A percentile compares a stretch with the other conserved stretches of the same genome.
Conservation (phyloP, 2,329 filamentous ascomycete genomes). For the Bipolaris cookei region DNA sequence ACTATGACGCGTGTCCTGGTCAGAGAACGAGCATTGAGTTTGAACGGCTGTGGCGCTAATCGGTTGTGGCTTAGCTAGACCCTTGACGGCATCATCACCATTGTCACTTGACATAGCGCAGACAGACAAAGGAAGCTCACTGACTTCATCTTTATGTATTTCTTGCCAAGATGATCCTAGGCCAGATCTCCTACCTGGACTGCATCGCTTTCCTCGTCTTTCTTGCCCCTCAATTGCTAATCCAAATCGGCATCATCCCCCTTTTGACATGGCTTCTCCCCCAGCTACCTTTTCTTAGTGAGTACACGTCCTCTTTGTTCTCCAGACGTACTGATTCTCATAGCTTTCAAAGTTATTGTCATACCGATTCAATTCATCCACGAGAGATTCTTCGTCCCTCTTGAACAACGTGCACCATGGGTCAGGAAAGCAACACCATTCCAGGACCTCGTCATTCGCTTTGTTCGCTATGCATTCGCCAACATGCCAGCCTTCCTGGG, state of each 20-base stretch:
- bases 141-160: not conserved
- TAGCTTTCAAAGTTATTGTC: slow-evolving; percentile 57
- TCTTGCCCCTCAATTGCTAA: slow-evolving; percentile 72
- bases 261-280: slow-evolving; percentile 64
- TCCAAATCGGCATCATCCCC: slow-evolving; percentile 68
- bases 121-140: not conserved
- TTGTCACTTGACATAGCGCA: slow-evolving; percentile 5
- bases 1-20: slow-evolving; percentile 1
- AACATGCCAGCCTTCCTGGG: slow-evolving; percentile 72
- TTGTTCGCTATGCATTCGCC: slow-evolving; percentile 78
- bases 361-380: slow-evolving; percentile 65
- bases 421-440: slow-evolving; percentile 73
- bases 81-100: slow-evolving; percentile 30
- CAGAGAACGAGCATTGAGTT: not conserved
- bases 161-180: slow-evolving; percentile 68
- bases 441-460: slow-evolving; percentile 78
- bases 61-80: slow-evolving; percentile 25
- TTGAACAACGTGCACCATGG: slow-evolving; percentile 63
- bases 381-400: slow-evolving; percentile 62
- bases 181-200: slow-evolving; percentile 76
- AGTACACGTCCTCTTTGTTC: slow-evolving; percentile 22
- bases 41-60: slow-evolving; percentile 20
- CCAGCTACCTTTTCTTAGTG: slow-evolving; percentile 74
- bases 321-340: slow-evolving; percentile 36
- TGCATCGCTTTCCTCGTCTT: slow-evolving; percentile 75